These are phyloP conservation scores for Dactylis glomerata DNA, from an alignment of 176 grass and related monocot species.

Conservation along the genomic window DNA sequence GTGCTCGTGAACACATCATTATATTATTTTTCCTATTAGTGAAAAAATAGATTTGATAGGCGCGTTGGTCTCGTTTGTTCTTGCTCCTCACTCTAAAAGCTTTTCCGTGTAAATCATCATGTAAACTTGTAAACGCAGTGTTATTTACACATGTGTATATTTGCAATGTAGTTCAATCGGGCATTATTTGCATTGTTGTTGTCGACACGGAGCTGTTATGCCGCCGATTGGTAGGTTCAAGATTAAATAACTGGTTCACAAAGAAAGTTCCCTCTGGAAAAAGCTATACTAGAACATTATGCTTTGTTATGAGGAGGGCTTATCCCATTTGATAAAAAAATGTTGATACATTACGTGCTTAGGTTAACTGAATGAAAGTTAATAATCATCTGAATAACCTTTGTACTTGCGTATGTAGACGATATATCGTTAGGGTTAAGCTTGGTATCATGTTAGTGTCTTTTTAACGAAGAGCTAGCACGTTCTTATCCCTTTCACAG, in stretches of 20 bases:
- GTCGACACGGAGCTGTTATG: no score
- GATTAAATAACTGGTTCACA: background rate
- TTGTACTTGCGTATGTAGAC: background rate
- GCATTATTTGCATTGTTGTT: background rate
- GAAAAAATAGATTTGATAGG: background rate
- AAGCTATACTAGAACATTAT: no score
- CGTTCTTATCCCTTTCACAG: slow-evolving; percentile 24
- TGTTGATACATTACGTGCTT: background rate
- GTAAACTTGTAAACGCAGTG: no score
- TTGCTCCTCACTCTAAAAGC: no score
- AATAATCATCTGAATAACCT: background rate
- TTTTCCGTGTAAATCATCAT: no score
- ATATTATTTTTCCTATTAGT: background rate
- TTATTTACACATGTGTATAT: no score
- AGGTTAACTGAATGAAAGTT: background rate
- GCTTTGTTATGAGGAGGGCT: no score
- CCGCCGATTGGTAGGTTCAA: no score
- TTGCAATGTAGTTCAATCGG: background rate
- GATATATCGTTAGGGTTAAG: background rate
- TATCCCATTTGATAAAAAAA: no score
- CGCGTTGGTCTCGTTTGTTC: background rate
- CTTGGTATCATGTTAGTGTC: background rate
- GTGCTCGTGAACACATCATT: background rate
- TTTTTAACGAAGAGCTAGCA: slow-evolving; percentile 17
- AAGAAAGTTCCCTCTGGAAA: background rate